phyloP scores from a whole-genome alignment of 176 grass and related monocot genomes.

The Olyra latifolia region DNA sequence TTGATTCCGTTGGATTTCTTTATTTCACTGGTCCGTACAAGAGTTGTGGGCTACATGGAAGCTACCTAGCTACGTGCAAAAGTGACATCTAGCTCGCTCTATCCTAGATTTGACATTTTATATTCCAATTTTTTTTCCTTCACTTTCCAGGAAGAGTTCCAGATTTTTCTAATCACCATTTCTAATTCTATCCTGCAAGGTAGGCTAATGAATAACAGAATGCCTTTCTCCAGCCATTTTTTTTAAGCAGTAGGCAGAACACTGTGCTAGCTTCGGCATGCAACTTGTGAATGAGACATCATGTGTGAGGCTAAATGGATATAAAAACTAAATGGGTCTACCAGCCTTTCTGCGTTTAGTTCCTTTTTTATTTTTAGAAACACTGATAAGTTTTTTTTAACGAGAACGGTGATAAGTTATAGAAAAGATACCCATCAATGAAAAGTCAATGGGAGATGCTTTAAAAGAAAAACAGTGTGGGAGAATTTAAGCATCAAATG shows the following conservation, averaged over 20 bases:
- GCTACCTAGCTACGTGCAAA: conserved; percentile 43
- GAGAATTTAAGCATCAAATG: conserved; percentile 46
- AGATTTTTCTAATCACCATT: neutral
- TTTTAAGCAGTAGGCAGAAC: conserved; percentile 23
- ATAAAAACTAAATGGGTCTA: conserved; percentile 14
- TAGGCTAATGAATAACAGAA: neutral
- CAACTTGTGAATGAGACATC: conserved; percentile 17
- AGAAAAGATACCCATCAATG: conserved; percentile 22
- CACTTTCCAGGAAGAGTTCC: conserved; percentile 1
- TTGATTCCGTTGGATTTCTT: conserved; percentile 37
- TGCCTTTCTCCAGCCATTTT: neutral
- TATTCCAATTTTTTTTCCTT: conserved; percentile 13
- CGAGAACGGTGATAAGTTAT: conserved; percentile 9
- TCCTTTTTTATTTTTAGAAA: conserved; percentile 50
- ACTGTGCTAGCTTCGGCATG: conserved; percentile 1
- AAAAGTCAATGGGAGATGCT: conserved; percentile 30
- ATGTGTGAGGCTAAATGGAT: conserved; percentile 26
- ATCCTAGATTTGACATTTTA: conserved; percentile 33
- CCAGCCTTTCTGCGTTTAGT: conserved; percentile 29
- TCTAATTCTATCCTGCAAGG: conserved; percentile 17
- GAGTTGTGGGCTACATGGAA: conserved; percentile 34
- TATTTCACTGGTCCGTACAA: conserved; percentile 45
- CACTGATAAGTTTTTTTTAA: neutral
- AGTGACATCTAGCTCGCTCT: conserved; percentile 33
- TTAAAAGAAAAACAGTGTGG: conserved; percentile 16